Evolutionary conservation across 2,329 filamentous ascomycete species (phyloP), one percentile per base, ranked within the genome.

Genomic region (Albophoma yamanashiensis): DNA sequence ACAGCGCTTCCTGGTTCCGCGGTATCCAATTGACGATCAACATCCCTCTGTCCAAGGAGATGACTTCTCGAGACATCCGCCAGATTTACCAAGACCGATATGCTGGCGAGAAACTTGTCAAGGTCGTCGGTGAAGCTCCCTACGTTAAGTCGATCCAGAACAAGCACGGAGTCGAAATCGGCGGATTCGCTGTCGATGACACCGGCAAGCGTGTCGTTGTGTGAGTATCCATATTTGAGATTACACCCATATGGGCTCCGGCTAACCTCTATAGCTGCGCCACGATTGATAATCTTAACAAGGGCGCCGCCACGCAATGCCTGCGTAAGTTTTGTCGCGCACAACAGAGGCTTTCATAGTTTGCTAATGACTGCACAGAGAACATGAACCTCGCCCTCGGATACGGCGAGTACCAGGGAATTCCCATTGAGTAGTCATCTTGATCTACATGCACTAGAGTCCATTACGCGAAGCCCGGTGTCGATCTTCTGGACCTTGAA

Each of bases 61-160:
- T 97, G 89, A 90, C 86, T 3, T 92, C 90, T 50, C 88, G 94
- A 58, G 92, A 97, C 71, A 91, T 99, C 67, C 86, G 94, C 63
- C 91, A 96, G 70, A 79, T 97, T 61, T 99, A 96, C 80, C 93
- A 97, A 76, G 93, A 97, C 68, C 85, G 93, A 31, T 99, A 96
- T 70, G 93, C 93, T 7, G 92, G 92, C 57, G 94, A 97, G 82
- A 93, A 92, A 77, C 86, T 99, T 20, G 88, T 99, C 71, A 96
- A 94, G 82, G 85, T 97, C 25, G 84, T 90, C 5, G 93, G 93
- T 59, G 93, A 97, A 74, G 83, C 89, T 0, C 94, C 93, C 3
- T 78, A 87, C 14, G 93, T 97, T 60, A 95, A 92, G 78, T 79
- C 86, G 66, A 97, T 97, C 68, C 84, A 84, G 66, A 86, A 89